Conservation (phyloP, 345 rosid genomes). For the Anacardium occidentale region DNA sequence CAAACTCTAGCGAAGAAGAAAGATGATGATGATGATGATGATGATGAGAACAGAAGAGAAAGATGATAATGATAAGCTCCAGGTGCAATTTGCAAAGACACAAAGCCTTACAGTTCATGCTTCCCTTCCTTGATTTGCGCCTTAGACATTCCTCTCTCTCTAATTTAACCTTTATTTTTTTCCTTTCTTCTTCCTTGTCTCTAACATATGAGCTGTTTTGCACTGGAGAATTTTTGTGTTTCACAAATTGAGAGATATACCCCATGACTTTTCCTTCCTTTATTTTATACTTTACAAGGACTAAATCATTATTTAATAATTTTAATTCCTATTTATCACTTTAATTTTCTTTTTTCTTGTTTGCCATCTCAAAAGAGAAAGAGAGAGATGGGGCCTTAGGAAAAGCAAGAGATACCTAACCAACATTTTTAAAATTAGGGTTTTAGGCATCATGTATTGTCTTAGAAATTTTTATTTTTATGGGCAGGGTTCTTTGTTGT, state of each 20-base stretch:
- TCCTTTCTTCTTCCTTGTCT: background rate
- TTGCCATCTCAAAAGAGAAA: conserved; percentile 13
- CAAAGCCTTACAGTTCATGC: conserved; percentile 10
- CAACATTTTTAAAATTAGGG: background rate
- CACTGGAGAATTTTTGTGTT: conserved; percentile 20
- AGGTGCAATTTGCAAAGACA: background rate
- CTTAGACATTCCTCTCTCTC: conserved; percentile 19
- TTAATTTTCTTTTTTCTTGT: background rate
- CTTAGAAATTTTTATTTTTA: conserved; percentile 1
- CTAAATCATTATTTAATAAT: background rate
- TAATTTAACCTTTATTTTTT: too few relatives aligned
- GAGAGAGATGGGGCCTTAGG: conserved; percentile 14
- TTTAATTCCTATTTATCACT: too few relatives aligned
- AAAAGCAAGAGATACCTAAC: conserved; percentile 9
- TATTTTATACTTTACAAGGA: background rate
- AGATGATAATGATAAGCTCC: conserved; percentile 15
- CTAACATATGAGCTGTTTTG: conserved; percentile 36
- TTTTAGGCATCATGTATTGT: conserved; percentile 11
- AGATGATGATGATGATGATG: too few relatives aligned
- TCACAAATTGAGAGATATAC: conserved; percentile 1
- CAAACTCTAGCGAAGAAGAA: too few relatives aligned
- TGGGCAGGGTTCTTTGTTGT: conserved; percentile 6
- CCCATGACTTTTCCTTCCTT: conserved; percentile 8
- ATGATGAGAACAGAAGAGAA: conserved; percentile 20
- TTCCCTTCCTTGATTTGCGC: conserved; percentile 43